phyloP scores from a whole-genome alignment of 352 stramenopile species.

The Globisporangium spinosum region DNA sequence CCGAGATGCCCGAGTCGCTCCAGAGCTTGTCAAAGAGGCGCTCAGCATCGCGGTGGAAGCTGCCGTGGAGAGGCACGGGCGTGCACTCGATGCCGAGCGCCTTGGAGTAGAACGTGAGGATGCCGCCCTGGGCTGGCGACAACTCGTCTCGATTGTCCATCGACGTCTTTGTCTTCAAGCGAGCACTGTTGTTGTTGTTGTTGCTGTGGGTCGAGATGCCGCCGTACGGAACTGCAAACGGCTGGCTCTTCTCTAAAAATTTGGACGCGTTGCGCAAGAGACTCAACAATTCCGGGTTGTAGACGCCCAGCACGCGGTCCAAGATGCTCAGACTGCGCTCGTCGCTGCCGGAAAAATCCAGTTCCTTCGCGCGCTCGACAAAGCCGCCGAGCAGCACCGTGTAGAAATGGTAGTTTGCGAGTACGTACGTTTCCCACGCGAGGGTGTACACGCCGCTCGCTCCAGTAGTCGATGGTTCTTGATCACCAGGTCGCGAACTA shows the following conservation, averaged over 20 bases:
- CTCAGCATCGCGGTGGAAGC: slow-evolving; percentile 79
- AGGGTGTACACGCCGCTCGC: slow-evolving; percentile 39
- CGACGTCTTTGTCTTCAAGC: slow-evolving; percentile 20
- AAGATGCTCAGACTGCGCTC: slow-evolving; percentile 62
- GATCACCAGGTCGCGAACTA: neutral
- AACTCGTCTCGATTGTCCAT: slow-evolving; percentile 31
- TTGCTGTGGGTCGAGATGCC: slow-evolving; percentile 19
- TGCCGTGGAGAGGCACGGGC: slow-evolving; percentile 62
- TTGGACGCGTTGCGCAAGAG: slow-evolving; percentile 57
- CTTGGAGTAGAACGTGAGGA: slow-evolving; percentile 82
- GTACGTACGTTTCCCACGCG: slow-evolving; percentile 72
- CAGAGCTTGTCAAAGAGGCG: slow-evolving; percentile 83
- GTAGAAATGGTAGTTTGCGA: slow-evolving; percentile 89
- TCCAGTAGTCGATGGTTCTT: slow-evolving; percentile 7
- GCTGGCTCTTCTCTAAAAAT: slow-evolving; percentile 65
- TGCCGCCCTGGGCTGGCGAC: slow-evolving; percentile 58
- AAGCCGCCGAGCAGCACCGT: slow-evolving; percentile 76
- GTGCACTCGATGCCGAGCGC: slow-evolving; percentile 68
- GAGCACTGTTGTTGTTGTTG: neutral
- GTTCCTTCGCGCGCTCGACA: slow-evolving; percentile 74
- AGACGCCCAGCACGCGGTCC: slow-evolving; percentile 70
- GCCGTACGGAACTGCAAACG: slow-evolving; percentile 51
- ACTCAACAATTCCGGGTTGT: slow-evolving; percentile 57
- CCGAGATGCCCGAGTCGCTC: slow-evolving; percentile 38
- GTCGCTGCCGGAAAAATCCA: slow-evolving; percentile 71